Conservation (phyloP, 768 basidiomycete species). For the Leccinum boreale region DNA sequence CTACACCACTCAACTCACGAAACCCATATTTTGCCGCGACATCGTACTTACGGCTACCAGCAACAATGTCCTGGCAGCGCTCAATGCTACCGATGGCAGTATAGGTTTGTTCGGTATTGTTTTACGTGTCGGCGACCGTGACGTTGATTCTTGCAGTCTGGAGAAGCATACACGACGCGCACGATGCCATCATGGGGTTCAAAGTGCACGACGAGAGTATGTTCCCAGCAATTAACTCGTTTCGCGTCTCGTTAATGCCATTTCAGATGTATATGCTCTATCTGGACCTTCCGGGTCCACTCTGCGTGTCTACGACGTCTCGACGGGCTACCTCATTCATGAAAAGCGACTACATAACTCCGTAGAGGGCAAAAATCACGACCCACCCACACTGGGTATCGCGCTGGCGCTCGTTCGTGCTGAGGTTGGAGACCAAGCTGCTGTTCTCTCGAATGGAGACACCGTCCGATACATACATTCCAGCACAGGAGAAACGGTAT, state of each 20-base stretch:
- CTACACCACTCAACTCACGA: constrained; percentile 42
- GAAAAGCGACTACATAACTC: constrained; percentile 61
- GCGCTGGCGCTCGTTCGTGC: constrained; percentile 41
- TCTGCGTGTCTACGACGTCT: constrained; percentile 62
- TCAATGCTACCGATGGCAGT: constrained; percentile 64
- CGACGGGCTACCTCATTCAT: constrained; percentile 59
- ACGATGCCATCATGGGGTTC: constrained; percentile 67
- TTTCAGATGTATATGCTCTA: constrained; percentile 61
- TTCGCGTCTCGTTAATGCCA: neutral
- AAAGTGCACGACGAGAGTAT: constrained; percentile 55
- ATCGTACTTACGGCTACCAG: constrained; percentile 63
- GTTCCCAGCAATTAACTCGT: constrained; percentile 19
- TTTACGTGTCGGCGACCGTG: constrained; percentile 2
- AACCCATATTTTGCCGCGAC: constrained; percentile 61
- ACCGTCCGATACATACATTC: constrained; percentile 50
- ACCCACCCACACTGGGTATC: constrained; percentile 56
- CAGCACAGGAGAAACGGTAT: constrained; percentile 51
- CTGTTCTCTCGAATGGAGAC: constrained; percentile 60
- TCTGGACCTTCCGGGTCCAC: constrained; percentile 74
- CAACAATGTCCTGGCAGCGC: constrained; percentile 75
- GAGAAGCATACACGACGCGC: constrained; percentile 72
- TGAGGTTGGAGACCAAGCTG: constrained; percentile 16
- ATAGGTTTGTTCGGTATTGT: constrained; percentile 48
- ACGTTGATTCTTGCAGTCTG: constrained; percentile 49
- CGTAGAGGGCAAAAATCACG: constrained; percentile 40